These are phyloP conservation scores for Daedaleopsis sinensis DNA, from an alignment of 768 basidiomycete species.

Conservation along the genomic window DNA sequence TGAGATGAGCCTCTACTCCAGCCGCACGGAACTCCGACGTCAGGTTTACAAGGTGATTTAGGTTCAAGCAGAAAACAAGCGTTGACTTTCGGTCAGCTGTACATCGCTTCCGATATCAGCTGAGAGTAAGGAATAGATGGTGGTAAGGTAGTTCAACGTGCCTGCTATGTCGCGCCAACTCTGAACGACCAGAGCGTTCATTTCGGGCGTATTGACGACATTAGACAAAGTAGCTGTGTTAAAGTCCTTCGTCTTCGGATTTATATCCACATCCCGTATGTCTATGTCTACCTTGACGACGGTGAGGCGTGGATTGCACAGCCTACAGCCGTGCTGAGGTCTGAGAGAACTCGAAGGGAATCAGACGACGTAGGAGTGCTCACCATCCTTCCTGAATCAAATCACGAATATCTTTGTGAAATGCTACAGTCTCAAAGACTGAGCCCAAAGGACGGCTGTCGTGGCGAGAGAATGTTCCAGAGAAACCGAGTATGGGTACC, in stretches of 20 bases:
- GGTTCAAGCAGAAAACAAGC: conserved; percentile 87
- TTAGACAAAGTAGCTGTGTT: conserved; percentile 73
- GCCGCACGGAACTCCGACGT: conserved; percentile 70
- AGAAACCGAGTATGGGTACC: conserved; percentile 86
- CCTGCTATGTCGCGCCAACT: conserved; percentile 88
- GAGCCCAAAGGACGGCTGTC: conserved; percentile 88
- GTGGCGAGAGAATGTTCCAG: conserved; percentile 91
- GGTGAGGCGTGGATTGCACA: conserved; percentile 86
- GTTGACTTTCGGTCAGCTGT: conserved; percentile 77
- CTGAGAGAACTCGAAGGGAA: too few species aligned
- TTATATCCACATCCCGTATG: conserved; percentile 67
- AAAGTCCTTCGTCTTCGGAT: conserved; percentile 76
- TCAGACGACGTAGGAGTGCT: conserved; percentile 7
- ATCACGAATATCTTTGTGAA: conserved; percentile 85
- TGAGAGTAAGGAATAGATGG: neutral
- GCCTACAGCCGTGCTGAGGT: conserved; percentile 44
- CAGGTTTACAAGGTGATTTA: conserved; percentile 77
- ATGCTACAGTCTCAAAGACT: conserved; percentile 90
- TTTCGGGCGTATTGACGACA: conserved; percentile 75
- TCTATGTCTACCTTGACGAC: conserved; percentile 76
- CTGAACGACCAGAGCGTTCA: conserved; percentile 78
- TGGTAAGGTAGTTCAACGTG: conserved; percentile 52
- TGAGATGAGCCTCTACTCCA: conserved; percentile 83
- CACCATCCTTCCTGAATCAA: conserved; percentile 94
- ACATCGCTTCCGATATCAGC: too few species aligned